Evolutionary conservation across 768 basidiomycete species (phyloP), one percentile per base, ranked within the genome.

Genomic region (Naganishia vishniacii): DNA sequence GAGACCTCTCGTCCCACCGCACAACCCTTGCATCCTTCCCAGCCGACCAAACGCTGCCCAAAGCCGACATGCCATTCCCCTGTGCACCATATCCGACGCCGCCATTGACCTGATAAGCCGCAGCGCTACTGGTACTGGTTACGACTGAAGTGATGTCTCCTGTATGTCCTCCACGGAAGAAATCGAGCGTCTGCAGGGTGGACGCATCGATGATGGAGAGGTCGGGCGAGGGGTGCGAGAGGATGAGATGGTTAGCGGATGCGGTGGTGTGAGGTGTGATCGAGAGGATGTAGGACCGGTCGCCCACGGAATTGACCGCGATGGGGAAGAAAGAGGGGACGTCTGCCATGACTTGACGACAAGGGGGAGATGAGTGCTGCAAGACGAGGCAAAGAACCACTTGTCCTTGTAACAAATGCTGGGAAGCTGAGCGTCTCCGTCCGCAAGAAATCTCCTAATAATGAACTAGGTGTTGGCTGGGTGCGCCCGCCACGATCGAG

Each of bases 1-100:
- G 46, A 32, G 67, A 69, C 29, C 76, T 61, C 68, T 74, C 74
- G 68, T 77, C 76, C 76, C 76, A 77, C 56, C 74, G 62, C 7
- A 77, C 72, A 7, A 77, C 64, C 23, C 26, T 60, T 7, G 64
- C 74, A 61, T 77, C 76, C 51, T 72, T 74, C 37, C 68, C 74
- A 18, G 68, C 64, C 16, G 65, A 68, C 73, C 73, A 77, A 2
- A 77, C 48, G 32, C 48, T 49, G 1, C 48, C 48, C 37, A 44
- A 44, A 4, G 59, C 41, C 23, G 47, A 49, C 53, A 41, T 41
- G 15, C 53, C 53, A 26, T 41, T 53, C 32, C 51, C 53, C 4
- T n/a, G 34, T 23, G 29, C 18, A 3, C 62, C 45, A 25, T 46
- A 29, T 18, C 60, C 60, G 41, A 61, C 61, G 68, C 72, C 29